Percentiles rank a stretch among this genome's conserved stretches.
Evolutionary conservation across 495 filamentous ascomycete genomes (phyloP).

Genomic region (Neurospora sp.): DNA sequence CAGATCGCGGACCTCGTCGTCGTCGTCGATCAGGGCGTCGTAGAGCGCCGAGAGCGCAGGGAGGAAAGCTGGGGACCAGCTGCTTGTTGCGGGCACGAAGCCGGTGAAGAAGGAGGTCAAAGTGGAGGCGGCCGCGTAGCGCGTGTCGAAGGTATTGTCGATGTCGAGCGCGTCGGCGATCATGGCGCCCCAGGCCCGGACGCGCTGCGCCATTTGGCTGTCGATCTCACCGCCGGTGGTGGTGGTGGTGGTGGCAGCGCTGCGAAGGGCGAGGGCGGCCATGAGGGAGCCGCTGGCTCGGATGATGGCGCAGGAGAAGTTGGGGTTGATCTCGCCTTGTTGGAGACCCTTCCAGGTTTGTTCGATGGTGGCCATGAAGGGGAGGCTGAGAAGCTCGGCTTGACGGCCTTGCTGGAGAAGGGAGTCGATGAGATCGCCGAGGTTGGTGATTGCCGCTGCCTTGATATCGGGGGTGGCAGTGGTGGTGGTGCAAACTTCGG

Average conservation of each 20-base stretch:
- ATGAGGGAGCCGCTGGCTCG: conserved; percentile 34
- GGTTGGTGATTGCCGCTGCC: conserved; percentile 24
- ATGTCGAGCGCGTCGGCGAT: conserved; percentile 30
- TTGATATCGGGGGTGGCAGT: conserved; percentile 24
- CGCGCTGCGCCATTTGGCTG: conserved; percentile 9
- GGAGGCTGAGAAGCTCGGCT: background rate
- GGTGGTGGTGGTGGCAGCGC: background rate
- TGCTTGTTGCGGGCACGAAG: background rate
- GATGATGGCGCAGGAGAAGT: conserved; percentile 33
- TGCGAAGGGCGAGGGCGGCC: conserved; percentile 13
- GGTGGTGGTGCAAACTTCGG: conserved; percentile 12
- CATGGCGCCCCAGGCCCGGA: conserved; percentile 34
- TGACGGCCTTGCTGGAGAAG: conserved; percentile 5
- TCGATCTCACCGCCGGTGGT: background rate
- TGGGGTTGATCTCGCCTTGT: conserved; percentile 29
- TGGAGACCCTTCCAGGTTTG: conserved; percentile 22
- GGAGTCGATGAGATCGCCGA: conserved; percentile 23
- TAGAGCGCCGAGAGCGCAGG: conserved; percentile 41
- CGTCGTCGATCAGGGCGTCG: conserved; percentile 69
- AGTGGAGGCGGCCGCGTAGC: conserved; percentile 43
- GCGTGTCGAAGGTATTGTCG: conserved; percentile 52
- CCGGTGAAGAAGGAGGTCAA: conserved; percentile 24
- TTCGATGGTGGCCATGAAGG: conserved; percentile 13
- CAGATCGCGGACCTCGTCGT: conserved; percentile 69
- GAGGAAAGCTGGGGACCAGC: conserved; percentile 19